Conservation (phyloP, 2,329 filamentous ascomycete genomes). For the Colletotrichum tanaceti region DNA sequence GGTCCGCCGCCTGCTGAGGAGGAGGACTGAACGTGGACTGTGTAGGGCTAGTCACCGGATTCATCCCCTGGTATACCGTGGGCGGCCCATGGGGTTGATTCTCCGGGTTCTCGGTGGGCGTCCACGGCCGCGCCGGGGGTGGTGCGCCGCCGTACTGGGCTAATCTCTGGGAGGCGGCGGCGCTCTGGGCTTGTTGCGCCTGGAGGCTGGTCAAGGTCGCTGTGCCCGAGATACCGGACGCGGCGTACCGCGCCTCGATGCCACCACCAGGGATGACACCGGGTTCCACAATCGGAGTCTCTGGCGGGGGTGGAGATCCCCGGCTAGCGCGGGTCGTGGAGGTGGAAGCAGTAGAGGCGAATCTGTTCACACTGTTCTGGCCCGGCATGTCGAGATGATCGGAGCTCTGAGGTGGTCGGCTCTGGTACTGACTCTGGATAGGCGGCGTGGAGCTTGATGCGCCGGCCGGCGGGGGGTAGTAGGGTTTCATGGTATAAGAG, state of each 20-base stretch:
- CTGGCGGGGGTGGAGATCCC: conserved; percentile 93
- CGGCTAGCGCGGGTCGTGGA: conserved; percentile 92
- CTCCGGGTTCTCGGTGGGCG: conserved; percentile 90
- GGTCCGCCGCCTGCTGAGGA: conserved; percentile 53
- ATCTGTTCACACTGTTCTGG: conserved; percentile 68
- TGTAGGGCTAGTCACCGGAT: conserved; percentile 71
- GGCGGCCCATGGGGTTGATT: conserved; percentile 89
- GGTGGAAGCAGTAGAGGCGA: conserved; percentile 86
- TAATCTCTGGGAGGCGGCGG: conserved; percentile 82
- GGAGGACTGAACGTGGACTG: conserved; percentile 57
- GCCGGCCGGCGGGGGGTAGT: conserved; percentile 68
- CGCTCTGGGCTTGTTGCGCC: conserved; percentile 71
- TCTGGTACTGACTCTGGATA: conserved; percentile 44
- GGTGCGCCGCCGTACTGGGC: conserved; percentile 76
- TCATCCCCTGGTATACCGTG: conserved; percentile 88
- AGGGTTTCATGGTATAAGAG: conserved; percentile 67
- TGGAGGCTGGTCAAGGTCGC: conserved; percentile 82
- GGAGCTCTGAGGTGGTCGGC: conserved; percentile 47
- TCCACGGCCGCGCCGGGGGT: conserved; percentile 80
- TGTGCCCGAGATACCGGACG: conserved; percentile 88
- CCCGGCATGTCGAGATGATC: conserved; percentile 53
- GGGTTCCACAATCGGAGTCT: conserved; percentile 85
- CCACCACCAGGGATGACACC: conserved; percentile 78
- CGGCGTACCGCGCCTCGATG: conserved; percentile 92
- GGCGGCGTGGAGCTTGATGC: conserved; percentile 39